These are phyloP conservation scores for Trematosphaeria pertusa DNA, from an alignment of 2,329 filamentous ascomycete genomes.

Conservation along the genomic window DNA sequence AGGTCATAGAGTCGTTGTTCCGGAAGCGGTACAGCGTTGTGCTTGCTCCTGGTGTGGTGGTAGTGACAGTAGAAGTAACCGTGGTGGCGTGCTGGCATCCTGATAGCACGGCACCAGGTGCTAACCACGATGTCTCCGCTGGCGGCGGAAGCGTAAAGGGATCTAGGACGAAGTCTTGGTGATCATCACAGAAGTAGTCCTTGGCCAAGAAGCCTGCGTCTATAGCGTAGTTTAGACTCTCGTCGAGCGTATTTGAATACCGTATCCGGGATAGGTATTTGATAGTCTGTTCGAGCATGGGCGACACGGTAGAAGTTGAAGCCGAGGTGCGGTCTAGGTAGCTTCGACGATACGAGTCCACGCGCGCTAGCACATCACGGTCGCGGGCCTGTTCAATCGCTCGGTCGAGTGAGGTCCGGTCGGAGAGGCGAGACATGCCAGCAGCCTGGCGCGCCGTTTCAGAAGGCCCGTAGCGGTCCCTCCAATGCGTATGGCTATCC, in stretches of 20 bases:
- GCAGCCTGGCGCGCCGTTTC: slow-evolving; percentile 30
- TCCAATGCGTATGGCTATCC: slow-evolving; percentile 25
- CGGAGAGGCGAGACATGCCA: slow-evolving; percentile 40
- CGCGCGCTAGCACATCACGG: slow-evolving; percentile 30
- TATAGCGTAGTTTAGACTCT: slow-evolving; percentile 61
- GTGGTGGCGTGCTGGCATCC: slow-evolving; percentile 66
- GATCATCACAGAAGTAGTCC: slow-evolving; percentile 60
- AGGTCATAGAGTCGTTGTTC: slow-evolving; percentile 30
- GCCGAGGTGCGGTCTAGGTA: slow-evolving; percentile 35
- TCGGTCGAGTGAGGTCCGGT: slow-evolving; percentile 29
- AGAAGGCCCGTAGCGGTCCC: slow-evolving; percentile 31
- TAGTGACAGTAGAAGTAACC: slow-evolving; percentile 32
- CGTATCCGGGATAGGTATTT: slow-evolving; percentile 67
- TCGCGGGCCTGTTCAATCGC: slow-evolving; percentile 19
- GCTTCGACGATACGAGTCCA: slow-evolving; percentile 35
- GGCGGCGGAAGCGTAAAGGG: slow-evolving; percentile 59
- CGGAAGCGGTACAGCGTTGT: slow-evolving; percentile 34
- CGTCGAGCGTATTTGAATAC: slow-evolving; percentile 59
- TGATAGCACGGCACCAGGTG: slow-evolving; percentile 65
- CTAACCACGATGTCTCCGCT: slow-evolving; percentile 66
- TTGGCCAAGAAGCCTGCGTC: slow-evolving; percentile 61
- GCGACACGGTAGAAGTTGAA: slow-evolving; percentile 32
- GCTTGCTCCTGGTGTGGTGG: slow-evolving; percentile 15
- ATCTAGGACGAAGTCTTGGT: slow-evolving; percentile 66
- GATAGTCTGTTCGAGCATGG: slow-evolving; percentile 64